These are phyloP conservation scores for Breviolum minutum DNA, from an alignment of 73 alveolate species.

Conservation along the genomic window DNA sequence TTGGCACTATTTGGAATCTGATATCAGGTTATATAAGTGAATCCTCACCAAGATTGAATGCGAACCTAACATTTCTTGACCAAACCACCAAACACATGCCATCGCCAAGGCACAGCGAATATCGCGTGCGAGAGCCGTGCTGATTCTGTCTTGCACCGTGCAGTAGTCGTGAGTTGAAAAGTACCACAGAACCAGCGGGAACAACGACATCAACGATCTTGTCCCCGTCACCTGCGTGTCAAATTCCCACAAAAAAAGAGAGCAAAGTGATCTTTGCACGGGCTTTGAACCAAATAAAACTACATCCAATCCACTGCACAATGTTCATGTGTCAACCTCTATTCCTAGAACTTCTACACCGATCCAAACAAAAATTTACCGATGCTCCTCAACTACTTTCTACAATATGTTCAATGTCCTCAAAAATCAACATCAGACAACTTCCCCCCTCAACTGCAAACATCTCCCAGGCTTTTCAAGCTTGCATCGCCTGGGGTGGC, in stretches of 20 bases:
- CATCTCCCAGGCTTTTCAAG: too few relatives aligned
- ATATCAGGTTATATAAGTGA: not conserved
- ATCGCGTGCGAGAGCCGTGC: conserved; percentile 35
- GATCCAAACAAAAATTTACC: too few relatives aligned
- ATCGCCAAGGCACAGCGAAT: conserved; percentile 44
- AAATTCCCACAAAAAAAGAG: too few relatives aligned
- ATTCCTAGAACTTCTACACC: too few relatives aligned
- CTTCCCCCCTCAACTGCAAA: not conserved
- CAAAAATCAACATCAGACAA: not conserved
- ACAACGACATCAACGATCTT: conserved; percentile 51
- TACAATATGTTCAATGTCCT: too few relatives aligned
- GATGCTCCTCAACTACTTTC: too few relatives aligned
- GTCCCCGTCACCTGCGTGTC: not conserved
- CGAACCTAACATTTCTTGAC: not conserved
- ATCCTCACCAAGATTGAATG: not conserved
- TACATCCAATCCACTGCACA: too few relatives aligned
- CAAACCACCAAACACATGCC: not conserved
- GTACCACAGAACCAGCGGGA: conserved; percentile 87
- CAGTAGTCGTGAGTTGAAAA: conserved; percentile 53
- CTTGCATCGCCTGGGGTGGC: conserved; percentile 22
- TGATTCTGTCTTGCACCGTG: conserved; percentile 63
- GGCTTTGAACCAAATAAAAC: too few relatives aligned
- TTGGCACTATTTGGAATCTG: not conserved
- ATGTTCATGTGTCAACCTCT: too few relatives aligned
- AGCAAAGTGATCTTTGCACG: too few relatives aligned